These are phyloP conservation scores for Ramaria sp. DNA, from an alignment of 768 basidiomycete species.

Conservation along the genomic window DNA sequence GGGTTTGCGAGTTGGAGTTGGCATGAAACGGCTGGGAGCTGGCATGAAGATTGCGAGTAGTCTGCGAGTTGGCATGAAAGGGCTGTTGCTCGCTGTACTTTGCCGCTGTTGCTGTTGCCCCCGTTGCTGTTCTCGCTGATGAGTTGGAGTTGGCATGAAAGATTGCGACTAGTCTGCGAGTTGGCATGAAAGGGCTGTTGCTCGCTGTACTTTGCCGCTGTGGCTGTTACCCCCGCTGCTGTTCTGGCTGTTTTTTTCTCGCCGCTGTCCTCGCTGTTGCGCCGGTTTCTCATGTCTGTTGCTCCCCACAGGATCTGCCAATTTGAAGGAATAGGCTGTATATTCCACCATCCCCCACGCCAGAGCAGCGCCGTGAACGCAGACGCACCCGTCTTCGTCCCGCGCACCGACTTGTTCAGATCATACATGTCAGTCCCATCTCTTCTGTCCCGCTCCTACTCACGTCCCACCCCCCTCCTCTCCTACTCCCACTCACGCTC, in stretches of 20 bases:
- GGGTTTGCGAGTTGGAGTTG: too few species aligned
- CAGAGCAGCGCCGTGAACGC: conserved; percentile 37
- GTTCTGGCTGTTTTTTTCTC: conserved; percentile 11
- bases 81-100: too few species aligned
- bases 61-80: too few species aligned
- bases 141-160: too few species aligned
- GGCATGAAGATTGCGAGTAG: too few species aligned
- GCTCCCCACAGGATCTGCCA: conserved; percentile 69
- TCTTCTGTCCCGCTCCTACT: neutral
- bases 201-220: too few species aligned
- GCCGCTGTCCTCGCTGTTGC: too few species aligned
- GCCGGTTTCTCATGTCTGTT: too few species aligned
- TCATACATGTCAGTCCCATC: neutral
- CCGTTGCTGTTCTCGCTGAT: conserved; percentile 10
- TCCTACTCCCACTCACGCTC: conserved; percentile 14
- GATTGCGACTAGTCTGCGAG: too few species aligned
- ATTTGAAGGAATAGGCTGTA: conserved; percentile 79
- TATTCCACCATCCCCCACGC: conserved; percentile 63
- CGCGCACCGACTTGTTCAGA: conserved; percentile 15
- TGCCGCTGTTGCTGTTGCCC: too few species aligned
- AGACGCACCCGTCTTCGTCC: conserved; percentile 79
- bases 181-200: too few species aligned
- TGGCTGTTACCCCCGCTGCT: neutral
- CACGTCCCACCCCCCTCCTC: conserved; percentile 20
- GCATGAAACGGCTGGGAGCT: too few species aligned